Conservation (phyloP, 2,329 filamentous ascomycete species). For the Macrophomina tecta region DNA sequence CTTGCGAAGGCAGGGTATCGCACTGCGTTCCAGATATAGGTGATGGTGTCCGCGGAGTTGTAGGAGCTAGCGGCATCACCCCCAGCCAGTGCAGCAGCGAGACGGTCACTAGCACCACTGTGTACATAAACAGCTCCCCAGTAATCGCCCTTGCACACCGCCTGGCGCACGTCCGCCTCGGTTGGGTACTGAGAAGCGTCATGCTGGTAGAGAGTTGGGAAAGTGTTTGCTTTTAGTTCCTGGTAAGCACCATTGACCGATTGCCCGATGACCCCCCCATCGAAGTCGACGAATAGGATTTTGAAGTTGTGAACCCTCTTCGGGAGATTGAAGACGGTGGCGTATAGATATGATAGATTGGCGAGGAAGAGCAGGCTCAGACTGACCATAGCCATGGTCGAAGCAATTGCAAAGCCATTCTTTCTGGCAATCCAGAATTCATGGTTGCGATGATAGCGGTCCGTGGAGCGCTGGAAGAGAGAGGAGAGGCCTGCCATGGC, state of each 20-base stretch:
- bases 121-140: conserved; percentile 40
- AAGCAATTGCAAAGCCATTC: conserved; percentile 15
- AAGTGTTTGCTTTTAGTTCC: conserved; percentile 36
- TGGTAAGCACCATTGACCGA: conserved; percentile 43
- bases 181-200: conserved; percentile 36
- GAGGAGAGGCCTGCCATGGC: conserved; percentile 11
- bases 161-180: conserved; percentile 36
- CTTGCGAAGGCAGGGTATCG: conserved; percentile 50
- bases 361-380: conserved; percentile 47
- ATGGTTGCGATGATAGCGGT: conserved; percentile 21
- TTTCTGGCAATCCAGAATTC: conserved; percentile 21
- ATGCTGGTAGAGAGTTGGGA: conserved; percentile 43
- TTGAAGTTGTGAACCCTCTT: conserved; percentile 43
- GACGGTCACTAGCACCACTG: conserved; percentile 45
- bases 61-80: conserved; percentile 41
- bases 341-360: conserved; percentile 47
- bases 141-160: conserved; percentile 45
- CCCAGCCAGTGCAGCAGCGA: conserved; percentile 46
- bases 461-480: conserved; percentile 17
- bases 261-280: conserved; percentile 43
- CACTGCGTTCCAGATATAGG: conserved; percentile 54
- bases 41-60: conserved; percentile 44
- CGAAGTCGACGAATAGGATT: conserved; percentile 48
- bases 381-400: background rate
- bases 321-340: conserved; percentile 44